Conservation (phyloP, 768 basidiomycete genomes). For the Coprinellus micaceus region DNA sequence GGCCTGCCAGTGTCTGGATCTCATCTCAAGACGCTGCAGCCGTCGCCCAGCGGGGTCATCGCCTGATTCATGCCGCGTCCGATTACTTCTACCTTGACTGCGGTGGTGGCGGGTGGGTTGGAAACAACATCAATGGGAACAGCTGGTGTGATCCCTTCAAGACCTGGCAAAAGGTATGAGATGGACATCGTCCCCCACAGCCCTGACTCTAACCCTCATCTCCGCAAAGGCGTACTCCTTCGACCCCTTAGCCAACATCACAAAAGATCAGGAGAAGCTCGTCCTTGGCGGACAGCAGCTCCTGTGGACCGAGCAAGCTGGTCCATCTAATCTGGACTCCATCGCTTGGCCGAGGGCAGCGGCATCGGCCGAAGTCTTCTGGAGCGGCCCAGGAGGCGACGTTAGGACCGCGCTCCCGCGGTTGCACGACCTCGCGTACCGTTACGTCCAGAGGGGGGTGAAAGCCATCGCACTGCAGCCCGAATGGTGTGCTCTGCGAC, state of each 20-base stretch:
- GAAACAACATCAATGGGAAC: constrained; percentile 42
- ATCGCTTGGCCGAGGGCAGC: constrained; percentile 73
- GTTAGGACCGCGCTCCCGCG: constrained; percentile 54
- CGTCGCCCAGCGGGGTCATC: constrained; percentile 56
- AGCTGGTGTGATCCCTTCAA: constrained; percentile 82
- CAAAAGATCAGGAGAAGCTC: constrained; percentile 43
- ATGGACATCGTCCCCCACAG: too few species aligned
- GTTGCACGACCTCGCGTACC: constrained; percentile 62
- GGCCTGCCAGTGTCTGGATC: constrained; percentile 59
- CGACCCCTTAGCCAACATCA: constrained; percentile 62
- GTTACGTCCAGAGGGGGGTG: constrained; percentile 60
- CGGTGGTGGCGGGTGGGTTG: constrained; percentile 70
- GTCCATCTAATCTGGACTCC: constrained; percentile 60
- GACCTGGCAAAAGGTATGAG: constrained; percentile 65
- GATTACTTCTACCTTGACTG: constrained; percentile 84
- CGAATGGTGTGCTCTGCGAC: constrained; percentile 66
- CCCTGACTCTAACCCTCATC: not conserved
- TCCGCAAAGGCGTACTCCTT: constrained; percentile 54
- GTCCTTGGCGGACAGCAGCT: constrained; percentile 69
- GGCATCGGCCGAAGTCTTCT: constrained; percentile 71
- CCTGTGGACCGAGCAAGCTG: constrained; percentile 74
- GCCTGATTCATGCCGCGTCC: constrained; percentile 65
- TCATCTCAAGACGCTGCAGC: constrained; percentile 53
- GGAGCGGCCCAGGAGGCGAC: constrained; percentile 56
- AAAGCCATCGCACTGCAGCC: constrained; percentile 63